These are phyloP conservation scores for Trametes sp. DNA, from an alignment of 1,284 basidiomycete genomes.

Conservation along the genomic window DNA sequence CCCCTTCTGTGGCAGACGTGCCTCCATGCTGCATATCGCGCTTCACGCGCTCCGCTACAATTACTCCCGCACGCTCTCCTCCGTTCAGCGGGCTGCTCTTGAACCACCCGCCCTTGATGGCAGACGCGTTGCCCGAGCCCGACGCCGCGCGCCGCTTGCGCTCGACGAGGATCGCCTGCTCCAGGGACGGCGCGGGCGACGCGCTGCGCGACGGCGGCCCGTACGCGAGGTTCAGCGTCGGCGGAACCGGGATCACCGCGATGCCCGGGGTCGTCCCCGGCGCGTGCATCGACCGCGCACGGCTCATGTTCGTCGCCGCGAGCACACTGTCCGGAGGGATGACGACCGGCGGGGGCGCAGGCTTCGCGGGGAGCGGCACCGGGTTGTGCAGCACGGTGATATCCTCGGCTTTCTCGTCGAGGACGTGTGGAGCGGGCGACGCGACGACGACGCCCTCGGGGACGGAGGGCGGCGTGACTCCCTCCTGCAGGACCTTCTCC, in stretches of 20 bases:
- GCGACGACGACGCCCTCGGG: constrained; percentile 26
- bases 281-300: constrained; percentile 18
- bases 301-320: constrained; percentile 16
- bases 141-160: constrained; percentile 55
- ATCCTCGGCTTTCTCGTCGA: constrained; percentile 7
- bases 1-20: constrained; percentile 22
- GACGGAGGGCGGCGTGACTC: constrained; percentile 19
- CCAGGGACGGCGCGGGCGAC: constrained; percentile 63
- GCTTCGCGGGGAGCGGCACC: background rate
- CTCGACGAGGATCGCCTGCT: constrained; percentile 64
- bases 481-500: constrained; percentile 16
- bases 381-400: constrained; percentile 10
- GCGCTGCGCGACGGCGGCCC: constrained; percentile 43
- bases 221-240: constrained; percentile 25
- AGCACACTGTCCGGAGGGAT: constrained; percentile 18
- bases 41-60: constrained; percentile 51
- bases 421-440: background rate
- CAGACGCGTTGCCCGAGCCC: constrained; percentile 34
- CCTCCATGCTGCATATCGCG: constrained; percentile 33
- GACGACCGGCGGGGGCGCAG: constrained; percentile 8
- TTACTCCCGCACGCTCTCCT: constrained; percentile 47
- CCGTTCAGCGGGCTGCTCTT: constrained; percentile 72
- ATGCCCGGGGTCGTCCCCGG: background rate
- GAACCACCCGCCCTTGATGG: constrained; percentile 63
- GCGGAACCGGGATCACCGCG: constrained; percentile 24